Evolutionary conservation across 1,284 basidiomycete genomes (phyloP).

Genomic region (Tetrapyrgos nigripes): DNA sequence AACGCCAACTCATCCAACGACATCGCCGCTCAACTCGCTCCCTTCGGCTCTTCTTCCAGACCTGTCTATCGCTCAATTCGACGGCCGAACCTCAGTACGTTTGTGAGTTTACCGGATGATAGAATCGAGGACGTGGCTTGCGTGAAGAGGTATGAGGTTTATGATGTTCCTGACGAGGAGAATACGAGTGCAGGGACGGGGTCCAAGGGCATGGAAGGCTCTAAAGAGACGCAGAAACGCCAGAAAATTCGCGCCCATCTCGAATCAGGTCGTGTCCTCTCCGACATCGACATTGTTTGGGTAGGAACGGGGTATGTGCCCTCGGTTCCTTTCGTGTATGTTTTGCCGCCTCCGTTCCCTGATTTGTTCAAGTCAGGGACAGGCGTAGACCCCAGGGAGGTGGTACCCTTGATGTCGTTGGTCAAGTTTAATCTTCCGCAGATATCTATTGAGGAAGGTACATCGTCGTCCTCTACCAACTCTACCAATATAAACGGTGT

Average conservation of each 20-base stretch:
- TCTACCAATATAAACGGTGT: no score
- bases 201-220: no score
- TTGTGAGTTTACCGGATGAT: slow-evolving; percentile 46
- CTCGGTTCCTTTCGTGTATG: slow-evolving; percentile 45
- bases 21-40: slow-evolving; percentile 48
- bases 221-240: no score
- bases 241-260: no score
- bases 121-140: slow-evolving; percentile 48
- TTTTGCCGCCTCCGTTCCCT: slow-evolving; percentile 25
- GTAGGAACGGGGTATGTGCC: slow-evolving; percentile 53
- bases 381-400: neutral
- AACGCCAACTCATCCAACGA: slow-evolving; percentile 58
- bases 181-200: no score
- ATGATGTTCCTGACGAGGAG: no score
- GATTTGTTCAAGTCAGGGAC: neutral
- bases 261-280: slow-evolving; percentile 40
- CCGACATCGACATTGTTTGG: slow-evolving; percentile 46
- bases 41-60: slow-evolving; percentile 29
- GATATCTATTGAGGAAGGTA: slow-evolving; percentile 29
- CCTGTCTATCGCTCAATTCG: slow-evolving; percentile 53
- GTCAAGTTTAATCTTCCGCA: slow-evolving; percentile 13
- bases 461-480: no score
- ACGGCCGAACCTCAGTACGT: slow-evolving; percentile 41
- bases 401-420: slow-evolving; percentile 26
- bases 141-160: slow-evolving; percentile 43